These are phyloP conservation scores for Cajanus cajan DNA, from an alignment of 306 rosid species.

Conservation along the genomic window DNA sequence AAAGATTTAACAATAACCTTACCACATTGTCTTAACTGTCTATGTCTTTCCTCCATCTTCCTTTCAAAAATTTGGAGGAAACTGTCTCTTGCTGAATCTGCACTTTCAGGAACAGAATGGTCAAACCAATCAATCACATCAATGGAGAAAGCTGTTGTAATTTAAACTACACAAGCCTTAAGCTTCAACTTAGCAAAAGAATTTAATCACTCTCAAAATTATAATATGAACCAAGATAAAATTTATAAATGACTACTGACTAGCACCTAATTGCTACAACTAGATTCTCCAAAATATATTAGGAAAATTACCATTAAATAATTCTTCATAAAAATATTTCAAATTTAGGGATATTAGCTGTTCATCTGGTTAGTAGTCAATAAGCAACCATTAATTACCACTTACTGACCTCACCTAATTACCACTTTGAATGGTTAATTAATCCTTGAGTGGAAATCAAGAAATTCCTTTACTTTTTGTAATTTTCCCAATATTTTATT, in stretches of 20 bases:
- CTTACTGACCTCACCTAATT: neutral
- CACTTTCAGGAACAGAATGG: conserved; percentile 43
- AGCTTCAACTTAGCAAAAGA: conserved; percentile 26
- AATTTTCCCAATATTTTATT: neutral
- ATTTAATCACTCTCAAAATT: neutral
- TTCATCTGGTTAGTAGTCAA: neutral
- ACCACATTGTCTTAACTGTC: conserved; percentile 85
- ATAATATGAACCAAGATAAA: conserved; percentile 9
- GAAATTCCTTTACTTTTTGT: neutral
- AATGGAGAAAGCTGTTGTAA: conserved; percentile 14
- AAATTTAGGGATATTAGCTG: conserved; percentile 1
- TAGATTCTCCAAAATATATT: neutral
- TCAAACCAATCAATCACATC: conserved; percentile 36
- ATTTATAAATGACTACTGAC: conserved; percentile 12
- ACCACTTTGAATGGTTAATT: neutral
- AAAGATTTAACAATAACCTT: conserved; percentile 29
- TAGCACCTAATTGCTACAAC: conserved; percentile 4
- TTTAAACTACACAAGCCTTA: conserved; percentile 18
- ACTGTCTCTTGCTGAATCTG: conserved; percentile 74
- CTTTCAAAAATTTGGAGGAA: conserved; percentile 76
- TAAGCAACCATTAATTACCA: neutral
- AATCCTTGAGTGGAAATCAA: neutral
- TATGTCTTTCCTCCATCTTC: conserved; percentile 88
- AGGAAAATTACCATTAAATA: conserved; percentile 6
- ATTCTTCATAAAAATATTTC: neutral